phyloP scores from a whole-genome alignment of 2,329 filamentous ascomycete species.

The Chalaropsis thielavioides region DNA sequence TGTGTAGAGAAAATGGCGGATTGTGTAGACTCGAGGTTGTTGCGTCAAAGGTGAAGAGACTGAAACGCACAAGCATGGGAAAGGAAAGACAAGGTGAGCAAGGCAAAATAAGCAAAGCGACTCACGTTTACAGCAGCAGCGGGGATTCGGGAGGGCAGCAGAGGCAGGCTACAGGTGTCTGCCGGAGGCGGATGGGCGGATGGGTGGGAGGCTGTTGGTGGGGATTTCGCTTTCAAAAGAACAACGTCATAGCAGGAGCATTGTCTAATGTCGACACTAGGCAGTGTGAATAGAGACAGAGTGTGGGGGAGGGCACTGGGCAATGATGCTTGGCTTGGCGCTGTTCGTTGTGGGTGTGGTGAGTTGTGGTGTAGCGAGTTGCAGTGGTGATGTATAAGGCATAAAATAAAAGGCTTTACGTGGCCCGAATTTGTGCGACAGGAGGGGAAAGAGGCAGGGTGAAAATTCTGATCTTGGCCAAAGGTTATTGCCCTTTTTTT shows the following conservation, averaged over 20 bases:
- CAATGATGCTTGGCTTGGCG: not conserved
- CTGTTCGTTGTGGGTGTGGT: too few relatives aligned
- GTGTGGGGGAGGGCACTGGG: not conserved
- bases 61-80: not conserved
- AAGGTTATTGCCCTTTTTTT: not conserved
- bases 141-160: not conserved
- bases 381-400: not conserved
- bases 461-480: not conserved
- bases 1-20: not conserved
- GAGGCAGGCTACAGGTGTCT: not conserved
- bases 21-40: not conserved
- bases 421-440: not conserved
- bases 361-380: too few relatives aligned
- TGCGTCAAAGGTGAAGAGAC: not conserved
- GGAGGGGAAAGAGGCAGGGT: not conserved
- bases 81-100: not conserved
- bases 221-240: not conserved
- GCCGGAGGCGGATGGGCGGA: not conserved
- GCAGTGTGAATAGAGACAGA: too few relatives aligned
- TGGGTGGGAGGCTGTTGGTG: not conserved
- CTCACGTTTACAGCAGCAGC: not conserved
- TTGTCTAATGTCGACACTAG: not conserved
- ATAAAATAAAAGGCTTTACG: not conserved
- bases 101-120: not conserved
- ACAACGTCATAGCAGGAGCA: not conserved